Conservation (phyloP, 306 rosid genomes). For the Geum urbanum region DNA sequence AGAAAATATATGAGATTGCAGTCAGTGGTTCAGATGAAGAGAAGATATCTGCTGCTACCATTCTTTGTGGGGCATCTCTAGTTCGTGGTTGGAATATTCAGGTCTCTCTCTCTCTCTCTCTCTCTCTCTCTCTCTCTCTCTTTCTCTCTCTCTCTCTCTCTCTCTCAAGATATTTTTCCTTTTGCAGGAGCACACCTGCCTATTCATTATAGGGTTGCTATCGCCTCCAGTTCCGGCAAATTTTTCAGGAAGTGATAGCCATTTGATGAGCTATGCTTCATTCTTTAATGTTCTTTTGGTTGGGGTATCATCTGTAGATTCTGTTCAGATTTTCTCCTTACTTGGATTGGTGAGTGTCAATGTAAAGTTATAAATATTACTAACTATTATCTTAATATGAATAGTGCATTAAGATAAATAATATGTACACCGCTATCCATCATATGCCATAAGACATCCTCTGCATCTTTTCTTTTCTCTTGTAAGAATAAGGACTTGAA, state of each 20-base stretch:
- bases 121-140: neutral
- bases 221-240: slow-evolving; percentile 60
- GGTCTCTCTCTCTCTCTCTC: slow-evolving; percentile 34
- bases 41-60: slow-evolving; percentile 78
- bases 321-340: slow-evolving; percentile 81
- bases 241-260: slow-evolving; percentile 58
- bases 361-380: neutral
- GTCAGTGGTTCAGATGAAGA: slow-evolving; percentile 79
- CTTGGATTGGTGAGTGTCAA: slow-evolving; percentile 82
- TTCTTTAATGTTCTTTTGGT: slow-evolving; percentile 64
- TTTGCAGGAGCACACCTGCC: slow-evolving; percentile 66
- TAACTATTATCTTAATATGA: neutral
- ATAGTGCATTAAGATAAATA: neutral
- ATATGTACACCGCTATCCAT: neutral
- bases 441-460: neutral
- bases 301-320: slow-evolving; percentile 72
- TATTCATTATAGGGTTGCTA: slow-evolving; percentile 60
- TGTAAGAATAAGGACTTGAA: neutral
- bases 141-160: neutral
- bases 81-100: slow-evolving; percentile 93
- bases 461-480: neutral
- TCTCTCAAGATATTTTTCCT: slow-evolving; percentile 25
- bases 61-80: slow-evolving; percentile 89
- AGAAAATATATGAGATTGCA: slow-evolving; percentile 81
- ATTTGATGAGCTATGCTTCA: slow-evolving; percentile 70